Conservation (phyloP, 75 land plant species). For the Selaginella moellendorffii region DNA sequence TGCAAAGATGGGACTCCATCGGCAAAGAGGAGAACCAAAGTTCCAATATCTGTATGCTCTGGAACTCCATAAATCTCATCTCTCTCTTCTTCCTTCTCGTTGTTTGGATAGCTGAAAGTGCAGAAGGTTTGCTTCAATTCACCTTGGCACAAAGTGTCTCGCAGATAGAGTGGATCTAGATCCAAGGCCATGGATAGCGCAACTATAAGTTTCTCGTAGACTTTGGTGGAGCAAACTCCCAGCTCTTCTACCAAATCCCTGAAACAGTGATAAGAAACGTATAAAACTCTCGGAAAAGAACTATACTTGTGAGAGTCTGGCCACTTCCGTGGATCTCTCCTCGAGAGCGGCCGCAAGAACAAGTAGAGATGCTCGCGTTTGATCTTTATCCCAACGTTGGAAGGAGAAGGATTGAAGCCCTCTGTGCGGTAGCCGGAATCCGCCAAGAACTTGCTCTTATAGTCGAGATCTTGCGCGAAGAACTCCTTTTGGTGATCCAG, state of each 20-base stretch:
- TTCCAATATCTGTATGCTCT: not conserved
- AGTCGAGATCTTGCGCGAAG: not conserved
- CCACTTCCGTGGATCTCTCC: not conserved
- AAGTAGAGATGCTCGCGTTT: not conserved
- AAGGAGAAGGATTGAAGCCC: not conserved
- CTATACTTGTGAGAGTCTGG: not conserved
- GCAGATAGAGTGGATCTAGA: not conserved
- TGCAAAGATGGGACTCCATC: not conserved
- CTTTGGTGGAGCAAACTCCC: not conserved
- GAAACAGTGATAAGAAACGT: not conserved
- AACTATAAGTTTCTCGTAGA: not conserved
- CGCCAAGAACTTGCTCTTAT: not conserved
- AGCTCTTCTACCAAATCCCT: not conserved
- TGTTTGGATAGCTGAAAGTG: not conserved
- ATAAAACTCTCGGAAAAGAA: not conserved
- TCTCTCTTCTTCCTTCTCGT: not conserved
- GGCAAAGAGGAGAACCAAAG: not conserved
- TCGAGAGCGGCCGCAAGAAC: not conserved
- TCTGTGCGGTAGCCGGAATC: not conserved
- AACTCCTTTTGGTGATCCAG: not conserved
- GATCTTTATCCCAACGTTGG: not conserved
- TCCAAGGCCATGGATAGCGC: not conserved
- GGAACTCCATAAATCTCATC: not conserved
- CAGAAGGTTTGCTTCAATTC: not conserved
- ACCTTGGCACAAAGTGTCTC: not conserved